Evolutionary conservation across 2,329 filamentous ascomycete genomes (phyloP).

Genomic region (Xylariaceae sp.): DNA sequence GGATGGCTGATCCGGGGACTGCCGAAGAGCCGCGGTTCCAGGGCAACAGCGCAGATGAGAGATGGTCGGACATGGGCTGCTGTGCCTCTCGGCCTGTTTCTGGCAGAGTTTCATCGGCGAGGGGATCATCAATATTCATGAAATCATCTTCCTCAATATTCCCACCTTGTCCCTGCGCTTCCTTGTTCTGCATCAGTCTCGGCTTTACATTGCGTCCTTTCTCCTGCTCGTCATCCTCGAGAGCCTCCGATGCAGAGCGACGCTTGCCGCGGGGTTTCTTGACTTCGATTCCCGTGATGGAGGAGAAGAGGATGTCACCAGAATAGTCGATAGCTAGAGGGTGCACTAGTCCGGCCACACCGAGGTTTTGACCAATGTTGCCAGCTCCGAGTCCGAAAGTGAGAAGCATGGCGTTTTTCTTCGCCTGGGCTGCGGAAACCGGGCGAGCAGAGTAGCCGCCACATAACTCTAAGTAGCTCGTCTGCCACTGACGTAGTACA

Average conservation of each 20-base stretch:
- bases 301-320: slow-evolving; percentile 39
- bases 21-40: slow-evolving; percentile 48
- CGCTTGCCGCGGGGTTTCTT: slow-evolving; percentile 28
- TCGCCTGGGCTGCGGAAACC: slow-evolving; percentile 36
- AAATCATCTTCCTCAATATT: slow-evolving; percentile 26
- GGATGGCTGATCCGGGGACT: slow-evolving; percentile 43
- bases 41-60: slow-evolving; percentile 45
- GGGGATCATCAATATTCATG: slow-evolving; percentile 18
- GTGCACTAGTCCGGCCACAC: slow-evolving; percentile 32
- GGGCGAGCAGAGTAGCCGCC: slow-evolving; percentile 25
- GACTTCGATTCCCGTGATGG: slow-evolving; percentile 34
- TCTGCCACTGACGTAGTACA: slow-evolving; percentile 39
- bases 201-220: slow-evolving; percentile 37
- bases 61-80: slow-evolving; percentile 61
- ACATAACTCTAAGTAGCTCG: slow-evolving; percentile 48
- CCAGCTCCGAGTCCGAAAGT: slow-evolving; percentile 38
- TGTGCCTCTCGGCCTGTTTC: slow-evolving; percentile 48
- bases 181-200: slow-evolving; percentile 28
- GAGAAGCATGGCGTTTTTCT: slow-evolving; percentile 37
- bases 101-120: slow-evolving; percentile 16
- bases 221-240: slow-evolving; percentile 35
- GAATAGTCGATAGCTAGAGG: slow-evolving; percentile 45
- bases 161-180: slow-evolving; percentile 15
- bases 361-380: slow-evolving; percentile 34
- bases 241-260: slow-evolving; percentile 42